Evolutionary conservation across 768 basidiomycete genomes (phyloP).

Genomic region (Scleroderma citrinum): DNA sequence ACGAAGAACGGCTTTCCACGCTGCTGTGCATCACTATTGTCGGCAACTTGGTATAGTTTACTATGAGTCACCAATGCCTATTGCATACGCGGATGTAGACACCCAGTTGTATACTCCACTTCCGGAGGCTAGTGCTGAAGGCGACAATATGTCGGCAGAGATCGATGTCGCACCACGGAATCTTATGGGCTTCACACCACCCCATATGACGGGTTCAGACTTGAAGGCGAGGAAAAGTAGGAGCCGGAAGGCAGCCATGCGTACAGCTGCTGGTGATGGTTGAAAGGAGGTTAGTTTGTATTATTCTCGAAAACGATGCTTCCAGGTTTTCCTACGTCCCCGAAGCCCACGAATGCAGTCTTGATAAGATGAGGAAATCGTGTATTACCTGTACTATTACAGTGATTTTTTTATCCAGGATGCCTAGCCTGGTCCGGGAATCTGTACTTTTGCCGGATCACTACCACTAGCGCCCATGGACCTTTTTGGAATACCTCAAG

Average conservation of each 20-base stretch:
- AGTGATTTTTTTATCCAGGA: no score
- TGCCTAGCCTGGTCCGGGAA: no score
- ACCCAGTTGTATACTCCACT: conserved; percentile 6
- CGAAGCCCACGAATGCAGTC: no score
- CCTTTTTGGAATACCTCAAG: no score
- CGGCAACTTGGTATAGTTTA: conserved; percentile 62
- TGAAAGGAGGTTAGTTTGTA: not conserved
- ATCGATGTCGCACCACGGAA: conserved; percentile 9
- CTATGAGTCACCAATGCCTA: conserved; percentile 54
- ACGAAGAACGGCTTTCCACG: conserved; percentile 74
- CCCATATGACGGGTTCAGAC: conserved; percentile 12
- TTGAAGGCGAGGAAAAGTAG: conserved; percentile 27
- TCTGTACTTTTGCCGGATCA: no score
- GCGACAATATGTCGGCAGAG: conserved; percentile 27
- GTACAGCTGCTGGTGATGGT: conserved; percentile 15
- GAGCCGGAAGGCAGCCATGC: conserved; percentile 29
- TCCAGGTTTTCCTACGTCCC: no score
- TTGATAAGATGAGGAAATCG: no score
- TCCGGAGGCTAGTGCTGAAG: conserved; percentile 16
- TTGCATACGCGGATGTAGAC: conserved; percentile 39
- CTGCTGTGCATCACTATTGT: conserved; percentile 69
- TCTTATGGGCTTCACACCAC: conserved; percentile 27
- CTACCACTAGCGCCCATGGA: no score
- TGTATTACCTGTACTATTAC: no score
- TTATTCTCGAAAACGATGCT: not conserved